Evolutionary conservation across 495 filamentous ascomycete genomes (phyloP).

Genomic region (Aspergillus biplanus): DNA sequence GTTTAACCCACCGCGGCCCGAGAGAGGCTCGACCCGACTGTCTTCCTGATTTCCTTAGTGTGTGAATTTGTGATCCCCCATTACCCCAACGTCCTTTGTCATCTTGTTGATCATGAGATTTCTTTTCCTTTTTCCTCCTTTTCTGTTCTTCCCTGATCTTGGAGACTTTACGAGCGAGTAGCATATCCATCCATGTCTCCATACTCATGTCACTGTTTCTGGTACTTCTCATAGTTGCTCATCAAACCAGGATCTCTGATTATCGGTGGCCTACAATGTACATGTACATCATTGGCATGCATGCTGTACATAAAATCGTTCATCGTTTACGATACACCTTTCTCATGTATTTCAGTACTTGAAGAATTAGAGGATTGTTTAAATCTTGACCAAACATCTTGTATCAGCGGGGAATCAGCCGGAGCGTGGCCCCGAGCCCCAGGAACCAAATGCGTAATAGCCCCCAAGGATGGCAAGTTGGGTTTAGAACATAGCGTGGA

Average conservation of each 20-base stretch:
- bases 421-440: too few species aligned
- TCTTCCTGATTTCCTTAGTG: conserved; percentile 21
- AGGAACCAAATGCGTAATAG: too few species aligned
- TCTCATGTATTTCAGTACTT: conserved; percentile 20
- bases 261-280: conserved; percentile 37
- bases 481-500: too few species aligned
- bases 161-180: conserved; percentile 29
- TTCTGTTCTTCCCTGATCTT: conserved; percentile 19
- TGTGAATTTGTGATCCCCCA: conserved; percentile 19
- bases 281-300: conserved; percentile 34
- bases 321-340: conserved; percentile 23
- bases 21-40: conserved; percentile 27
- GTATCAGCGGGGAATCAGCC: too few species aligned
- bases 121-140: conserved; percentile 15
- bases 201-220: conserved; percentile 29
- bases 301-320: conserved; percentile 43
- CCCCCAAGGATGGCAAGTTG: too few species aligned
- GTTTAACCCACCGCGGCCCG: conserved; percentile 22
- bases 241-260: conserved; percentile 25
- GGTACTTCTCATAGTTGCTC: conserved; percentile 27
- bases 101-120: conserved; percentile 27
- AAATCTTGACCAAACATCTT: too few species aligned
- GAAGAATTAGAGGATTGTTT: conserved; percentile 5
- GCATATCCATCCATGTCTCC: conserved; percentile 27
- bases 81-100: conserved; percentile 14